A percentile compares a stretch with the other conserved stretches of the same genome.
Conservation (phyloP, 2,329 filamentous ascomycete species). For the Stachybotrys chartarum region DNA sequence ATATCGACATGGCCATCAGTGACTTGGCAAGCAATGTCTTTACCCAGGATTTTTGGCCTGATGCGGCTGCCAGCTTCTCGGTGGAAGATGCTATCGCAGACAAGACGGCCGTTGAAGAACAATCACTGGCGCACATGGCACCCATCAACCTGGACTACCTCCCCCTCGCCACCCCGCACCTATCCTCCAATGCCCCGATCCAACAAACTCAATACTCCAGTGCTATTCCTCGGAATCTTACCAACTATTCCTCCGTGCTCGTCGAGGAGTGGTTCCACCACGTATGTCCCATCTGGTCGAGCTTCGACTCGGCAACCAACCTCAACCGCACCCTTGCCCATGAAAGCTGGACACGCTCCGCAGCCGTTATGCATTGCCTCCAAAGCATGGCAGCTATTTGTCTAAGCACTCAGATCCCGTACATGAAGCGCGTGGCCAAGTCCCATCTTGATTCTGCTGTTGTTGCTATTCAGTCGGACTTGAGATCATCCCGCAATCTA, state of each 20-base stretch:
- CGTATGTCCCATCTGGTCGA: constrained; percentile 33
- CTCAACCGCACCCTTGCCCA: constrained; percentile 30
- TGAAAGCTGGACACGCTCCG: constrained; percentile 27
- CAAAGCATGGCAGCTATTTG: constrained; percentile 34
- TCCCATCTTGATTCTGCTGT: constrained; percentile 26
- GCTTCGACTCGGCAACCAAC: constrained; percentile 30
- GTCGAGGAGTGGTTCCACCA: constrained; percentile 31
- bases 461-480: constrained; percentile 24
- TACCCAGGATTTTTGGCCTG: not conserved
- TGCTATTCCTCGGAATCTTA: constrained; percentile 45
- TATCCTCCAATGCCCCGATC: not conserved
- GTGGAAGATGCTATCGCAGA: not conserved
- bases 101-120: not conserved
- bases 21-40: not conserved
- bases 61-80: not conserved
- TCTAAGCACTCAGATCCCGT: constrained; percentile 23
- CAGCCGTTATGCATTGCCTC: constrained; percentile 27
- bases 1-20: not conserved
- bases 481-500: constrained; percentile 16
- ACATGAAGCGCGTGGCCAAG: constrained; percentile 25
- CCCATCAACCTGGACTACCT: constrained; percentile 4
- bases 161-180: not conserved
- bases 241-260: constrained; percentile 18
- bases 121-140: not conserved
- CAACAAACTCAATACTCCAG: constrained; percentile 24